Evolutionary conservation across 2,329 filamentous ascomycete species (phyloP), one percentile per base, ranked within the genome.

Genomic region (Penicillium sp.): DNA sequence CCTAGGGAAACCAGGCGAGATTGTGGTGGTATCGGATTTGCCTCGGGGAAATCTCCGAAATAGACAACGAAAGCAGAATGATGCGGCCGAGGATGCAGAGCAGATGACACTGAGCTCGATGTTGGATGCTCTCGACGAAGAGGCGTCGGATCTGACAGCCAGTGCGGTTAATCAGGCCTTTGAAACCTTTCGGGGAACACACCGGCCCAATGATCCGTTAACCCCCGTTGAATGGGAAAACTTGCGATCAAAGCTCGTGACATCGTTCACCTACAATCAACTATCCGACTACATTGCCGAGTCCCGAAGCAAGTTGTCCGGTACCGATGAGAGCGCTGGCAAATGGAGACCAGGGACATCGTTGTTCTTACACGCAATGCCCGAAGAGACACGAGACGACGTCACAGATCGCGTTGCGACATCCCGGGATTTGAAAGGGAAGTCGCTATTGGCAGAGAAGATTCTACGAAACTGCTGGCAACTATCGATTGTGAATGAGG

Each of bases 401-500:
- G 28, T 45, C 18, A 49, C 48, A 15, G 49, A 59, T 44, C 62
- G 63, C 39, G 51, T 65, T 44, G 52, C 56, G 15, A 50, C 49
- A n/a, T 26, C 63, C 9, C 58, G 61, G 31, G 51, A 54, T 23
- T 52, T 67, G 28, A 66, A 60, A 26, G 64, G 64, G 3, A 75
- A 75, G 45, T 36, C 62, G n/a, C 45, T 64, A 8, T 47, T 72
- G 21, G 65, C 65, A 15, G 71, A 75, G 52, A 64, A 48, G 31
- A 69, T 75, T 31, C 62, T 74, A 43, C 69, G 73, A 36, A 65
- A 73, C 39, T 72, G 67, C 60, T 75, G 73, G 73, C 53, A 70
- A 29, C 56, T 75, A 21, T 67, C 65, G 4, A 52, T 72, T 28
- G 36, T 50, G 13, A 63, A 62, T 23, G 71, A 74, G 51, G 50